Conservation (phyloP, 2,329 filamentous ascomycete species). For the Sclerotiophoma versabilis region DNA sequence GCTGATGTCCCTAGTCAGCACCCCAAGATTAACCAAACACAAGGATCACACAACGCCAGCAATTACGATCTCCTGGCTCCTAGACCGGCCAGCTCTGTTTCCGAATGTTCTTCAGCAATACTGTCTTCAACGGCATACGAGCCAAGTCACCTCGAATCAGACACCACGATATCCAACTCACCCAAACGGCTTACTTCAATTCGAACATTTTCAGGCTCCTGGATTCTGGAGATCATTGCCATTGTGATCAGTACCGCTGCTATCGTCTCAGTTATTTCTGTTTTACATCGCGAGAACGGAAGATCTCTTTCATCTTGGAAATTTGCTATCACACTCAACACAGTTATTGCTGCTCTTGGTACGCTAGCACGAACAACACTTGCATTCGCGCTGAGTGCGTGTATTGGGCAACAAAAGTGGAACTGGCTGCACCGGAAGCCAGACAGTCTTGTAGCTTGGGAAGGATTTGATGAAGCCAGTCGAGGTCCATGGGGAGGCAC, state of each 20-base stretch:
- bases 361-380: constrained; percentile 19
- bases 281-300: constrained; percentile 10
- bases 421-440: constrained; percentile 13
- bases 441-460: constrained; percentile 7
- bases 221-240: constrained; percentile 5
- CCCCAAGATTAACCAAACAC: too few relatives aligned
- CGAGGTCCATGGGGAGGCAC: constrained; percentile 20
- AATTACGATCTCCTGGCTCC: neutral
- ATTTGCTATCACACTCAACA: constrained; percentile 17
- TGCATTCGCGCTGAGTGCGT: constrained; percentile 20
- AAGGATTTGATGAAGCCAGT: constrained; percentile 25
- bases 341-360: constrained; percentile 13
- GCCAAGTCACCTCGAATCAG: neutral
- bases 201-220: neutral
- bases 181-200: neutral
- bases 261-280: constrained; percentile 6
- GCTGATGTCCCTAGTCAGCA: too few relatives aligned
- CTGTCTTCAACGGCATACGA: neutral
- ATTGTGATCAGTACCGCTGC: neutral
- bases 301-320: constrained; percentile 14
- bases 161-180: neutral
- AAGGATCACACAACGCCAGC: too few relatives aligned
- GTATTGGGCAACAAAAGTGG: constrained; percentile 26
- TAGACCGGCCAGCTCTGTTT: neutral
- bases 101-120: too few relatives aligned